Evolutionary conservation across 2,329 filamentous ascomycete genomes (phyloP), one percentile per base, ranked within the genome.

Genomic region (Colletotrichum zoysiae): DNA sequence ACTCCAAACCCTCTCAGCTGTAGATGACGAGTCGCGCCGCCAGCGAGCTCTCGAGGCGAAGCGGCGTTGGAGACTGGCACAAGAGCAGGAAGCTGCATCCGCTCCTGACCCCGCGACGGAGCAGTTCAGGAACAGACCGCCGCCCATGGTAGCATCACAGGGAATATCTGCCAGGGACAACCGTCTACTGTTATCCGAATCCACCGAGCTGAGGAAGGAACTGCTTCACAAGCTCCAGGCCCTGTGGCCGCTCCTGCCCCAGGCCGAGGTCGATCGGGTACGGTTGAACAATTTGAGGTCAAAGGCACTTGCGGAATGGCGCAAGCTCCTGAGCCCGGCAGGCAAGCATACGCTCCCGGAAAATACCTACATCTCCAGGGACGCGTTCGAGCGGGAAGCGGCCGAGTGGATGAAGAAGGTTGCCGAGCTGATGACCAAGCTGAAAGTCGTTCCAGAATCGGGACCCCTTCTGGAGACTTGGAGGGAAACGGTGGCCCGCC

Each of bases 281-380:
- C 56, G 35, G 14, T 18, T 58, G 38, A 58, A 58, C n/a, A 42
- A 42, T 4, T n/a, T 58, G 35, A 42, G 56, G n/a, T 23, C 56
- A 20, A 42, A 40, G 56, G 23, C 56, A 18, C 38, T 58, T n/a
- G 38, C n/a, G 38, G 56, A 42, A 40, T 42, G 56, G 56, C 56
- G 38, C n/a, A 23, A 42, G 14, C 56, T 42, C 23, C 6, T 58
- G 35, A 26, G 18, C 5, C 56, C 38, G 14, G n/a, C 38, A n/a
- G 38, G 38, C n/a, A 58, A 20, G 16, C n/a, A 23, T 35, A 1
- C 14, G 56, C 56, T 58, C n/a, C 56, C 38, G 4, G n/a, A 38
- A 4, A 42, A 58, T 26, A 26, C 35, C n/a, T 58, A 40, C 38
- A 58, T 58, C 3, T 9, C 56, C 16, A 58, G n/a, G 56, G n/a